These are phyloP conservation scores for Xylaria nigripes DNA, from an alignment of 495 filamentous ascomycete genomes.

Conservation along the genomic window DNA sequence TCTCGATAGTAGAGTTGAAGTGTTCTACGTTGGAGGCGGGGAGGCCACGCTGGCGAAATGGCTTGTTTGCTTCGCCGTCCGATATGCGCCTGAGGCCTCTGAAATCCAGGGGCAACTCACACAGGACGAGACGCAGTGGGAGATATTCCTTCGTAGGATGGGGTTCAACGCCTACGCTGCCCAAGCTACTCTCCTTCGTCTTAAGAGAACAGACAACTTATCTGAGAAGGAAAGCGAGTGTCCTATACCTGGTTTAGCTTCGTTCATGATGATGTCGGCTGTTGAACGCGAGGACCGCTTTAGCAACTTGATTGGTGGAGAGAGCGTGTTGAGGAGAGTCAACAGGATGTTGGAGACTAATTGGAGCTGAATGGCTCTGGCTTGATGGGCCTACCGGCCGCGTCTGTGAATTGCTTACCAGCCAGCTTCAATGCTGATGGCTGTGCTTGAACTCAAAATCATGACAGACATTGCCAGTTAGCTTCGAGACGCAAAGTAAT, in stretches of 20 bases:
- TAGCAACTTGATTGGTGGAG: conserved; percentile 42
- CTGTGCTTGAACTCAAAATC: background rate
- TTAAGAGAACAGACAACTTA: conserved; percentile 35
- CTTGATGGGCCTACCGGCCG: background rate
- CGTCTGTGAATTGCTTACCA: background rate
- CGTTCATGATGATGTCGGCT: conserved; percentile 49
- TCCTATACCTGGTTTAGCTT: conserved; percentile 38
- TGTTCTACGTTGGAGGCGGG: conserved; percentile 51
- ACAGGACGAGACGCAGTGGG: conserved; percentile 57
- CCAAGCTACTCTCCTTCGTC: conserved; percentile 51
- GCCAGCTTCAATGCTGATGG: background rate
- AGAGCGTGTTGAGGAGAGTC: conserved; percentile 44
- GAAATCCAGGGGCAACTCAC: conserved; percentile 22
- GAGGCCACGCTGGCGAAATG: conserved; percentile 50
- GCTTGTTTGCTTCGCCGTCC: conserved; percentile 43
- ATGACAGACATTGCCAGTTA: background rate
- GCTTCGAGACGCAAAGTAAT: background rate
- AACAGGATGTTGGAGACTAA: conserved; percentile 29
- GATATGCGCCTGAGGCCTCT: conserved; percentile 27
- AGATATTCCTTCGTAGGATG: conserved; percentile 60
- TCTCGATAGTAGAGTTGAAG: conserved; percentile 34
- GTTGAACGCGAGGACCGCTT: conserved; percentile 41
- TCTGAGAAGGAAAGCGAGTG: conserved; percentile 6
- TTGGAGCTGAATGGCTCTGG: conserved; percentile 22
- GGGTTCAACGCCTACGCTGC: conserved; percentile 80